Evolutionary conservation across 2,329 filamentous ascomycete species (phyloP).

Genomic region (Hawksworthiomyces lignivorus): DNA sequence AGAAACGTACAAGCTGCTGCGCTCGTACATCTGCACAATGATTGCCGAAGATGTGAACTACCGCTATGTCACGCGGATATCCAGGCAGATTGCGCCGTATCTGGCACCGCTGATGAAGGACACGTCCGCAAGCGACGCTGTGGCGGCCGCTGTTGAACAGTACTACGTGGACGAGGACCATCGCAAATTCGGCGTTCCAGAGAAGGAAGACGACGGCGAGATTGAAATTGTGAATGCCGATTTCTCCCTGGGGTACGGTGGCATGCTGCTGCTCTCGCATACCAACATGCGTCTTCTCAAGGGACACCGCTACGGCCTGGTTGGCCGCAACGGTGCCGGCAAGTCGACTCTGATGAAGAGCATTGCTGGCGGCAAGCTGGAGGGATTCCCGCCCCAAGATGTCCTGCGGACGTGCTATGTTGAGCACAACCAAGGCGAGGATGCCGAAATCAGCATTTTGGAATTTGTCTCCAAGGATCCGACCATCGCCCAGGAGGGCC

Average conservation of each 20-base stretch:
- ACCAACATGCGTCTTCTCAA: conserved; percentile 92
- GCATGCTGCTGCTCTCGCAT: conserved; percentile 93
- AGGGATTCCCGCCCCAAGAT: conserved; percentile 90
- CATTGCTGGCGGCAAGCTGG: conserved; percentile 90
- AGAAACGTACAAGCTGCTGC: conserved; percentile 60
- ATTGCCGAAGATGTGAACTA: conserved; percentile 82
- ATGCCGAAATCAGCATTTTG: conserved; percentile 91
- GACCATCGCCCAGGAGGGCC: conserved; percentile 69
- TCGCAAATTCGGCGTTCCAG: conserved; percentile 75
- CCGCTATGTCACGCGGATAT: conserved; percentile 68
- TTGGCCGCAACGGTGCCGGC: conserved; percentile 91
- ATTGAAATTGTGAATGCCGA: conserved; percentile 95
- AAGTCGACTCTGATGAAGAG: conserved; percentile 99
- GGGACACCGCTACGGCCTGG: conserved; percentile 94
- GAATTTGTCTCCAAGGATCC: conserved; percentile 90
- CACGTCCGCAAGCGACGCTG: conserved; percentile 49
- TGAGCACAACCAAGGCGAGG: conserved; percentile 97
- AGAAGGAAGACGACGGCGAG: conserved; percentile 86
- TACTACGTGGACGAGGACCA: conserved; percentile 78
- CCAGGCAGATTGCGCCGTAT: conserved; percentile 63
- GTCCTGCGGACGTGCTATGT: conserved; percentile 95
- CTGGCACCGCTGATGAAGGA: conserved; percentile 61
- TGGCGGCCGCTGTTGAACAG: conserved; percentile 67
- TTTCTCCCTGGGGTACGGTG: conserved; percentile 95
- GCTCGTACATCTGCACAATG: conserved; percentile 73